These are phyloP conservation scores for Crotalaria pallida DNA, from an alignment of 306 rosid species.

Conservation along the genomic window DNA sequence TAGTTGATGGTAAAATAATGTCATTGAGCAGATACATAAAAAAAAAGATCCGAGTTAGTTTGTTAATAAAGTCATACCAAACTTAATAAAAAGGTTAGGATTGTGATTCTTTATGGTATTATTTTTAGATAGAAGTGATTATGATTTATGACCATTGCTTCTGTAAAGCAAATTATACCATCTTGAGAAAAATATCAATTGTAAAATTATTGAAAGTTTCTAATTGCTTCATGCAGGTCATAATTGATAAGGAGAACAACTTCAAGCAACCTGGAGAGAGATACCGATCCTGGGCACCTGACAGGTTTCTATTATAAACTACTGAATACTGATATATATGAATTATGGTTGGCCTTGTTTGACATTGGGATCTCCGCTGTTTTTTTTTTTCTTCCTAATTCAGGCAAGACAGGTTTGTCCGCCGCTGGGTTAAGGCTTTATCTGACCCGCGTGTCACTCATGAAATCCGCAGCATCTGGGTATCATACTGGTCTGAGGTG, in stretches of 20 bases:
- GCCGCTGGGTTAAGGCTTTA: slow-evolving; percentile 60
- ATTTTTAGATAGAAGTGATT: not conserved
- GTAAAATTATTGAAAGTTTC: not conserved
- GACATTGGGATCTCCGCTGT: not conserved
- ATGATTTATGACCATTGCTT: not conserved
- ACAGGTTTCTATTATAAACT: slow-evolving; percentile 44
- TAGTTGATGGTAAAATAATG: not conserved
- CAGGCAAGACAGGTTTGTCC: slow-evolving; percentile 76
- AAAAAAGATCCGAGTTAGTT: not conserved
- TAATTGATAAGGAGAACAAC: slow-evolving; percentile 80
- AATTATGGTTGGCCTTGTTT: not conserved
- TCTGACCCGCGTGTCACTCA: slow-evolving; percentile 67
- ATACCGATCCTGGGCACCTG: slow-evolving; percentile 75
- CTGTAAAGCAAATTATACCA: not conserved
- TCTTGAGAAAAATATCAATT: not conserved
- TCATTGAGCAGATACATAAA: not conserved
- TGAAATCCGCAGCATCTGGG: slow-evolving; percentile 80
- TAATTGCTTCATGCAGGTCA: slow-evolving; percentile 35
- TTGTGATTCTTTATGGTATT: not conserved
- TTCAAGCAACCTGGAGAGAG: slow-evolving; percentile 86
- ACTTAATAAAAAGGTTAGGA: not conserved
- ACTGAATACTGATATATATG: not conserved
- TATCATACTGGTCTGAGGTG: slow-evolving; percentile 83
- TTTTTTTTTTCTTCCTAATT: slow-evolving; percentile 12
- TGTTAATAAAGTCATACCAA: not conserved